Conservation (phyloP, 228 moss, liverwort and hornwort species). For the Sphagnum fallax region DNA sequence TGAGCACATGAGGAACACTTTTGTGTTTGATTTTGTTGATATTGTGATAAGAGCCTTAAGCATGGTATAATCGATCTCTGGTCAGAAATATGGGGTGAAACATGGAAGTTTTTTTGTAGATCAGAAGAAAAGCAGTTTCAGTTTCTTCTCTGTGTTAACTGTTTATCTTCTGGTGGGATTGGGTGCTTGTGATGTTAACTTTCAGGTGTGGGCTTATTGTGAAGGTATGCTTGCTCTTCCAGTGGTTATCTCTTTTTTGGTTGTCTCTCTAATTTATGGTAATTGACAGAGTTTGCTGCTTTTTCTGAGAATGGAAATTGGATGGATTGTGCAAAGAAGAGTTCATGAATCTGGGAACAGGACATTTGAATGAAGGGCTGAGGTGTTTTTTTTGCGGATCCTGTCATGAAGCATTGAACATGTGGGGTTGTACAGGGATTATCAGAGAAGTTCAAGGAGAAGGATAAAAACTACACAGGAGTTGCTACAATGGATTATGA, state of each 20-base stretch:
- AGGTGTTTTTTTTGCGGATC: too few relatives aligned
- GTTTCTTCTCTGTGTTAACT: not conserved
- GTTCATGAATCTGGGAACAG: too few relatives aligned
- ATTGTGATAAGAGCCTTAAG: not conserved
- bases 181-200: too few relatives aligned
- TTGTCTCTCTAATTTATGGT: not conserved
- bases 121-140: not conserved
- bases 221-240: slow-evolving; percentile 20
- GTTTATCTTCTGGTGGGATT: not conserved
- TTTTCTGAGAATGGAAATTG: too few relatives aligned
- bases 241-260: not conserved
- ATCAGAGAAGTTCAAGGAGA: slow-evolving; percentile 85
- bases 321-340: too few relatives aligned
- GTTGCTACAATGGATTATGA: slow-evolving; percentile 84
- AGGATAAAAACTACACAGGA: slow-evolving; percentile 54
- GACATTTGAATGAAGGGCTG: too few relatives aligned
- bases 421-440: slow-evolving; percentile 52
- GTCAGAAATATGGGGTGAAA: not conserved
- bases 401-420: too few relatives aligned
- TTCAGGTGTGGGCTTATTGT: slow-evolving; percentile 48
- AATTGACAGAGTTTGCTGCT: too few relatives aligned
- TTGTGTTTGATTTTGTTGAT: not conserved
- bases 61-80: not conserved
- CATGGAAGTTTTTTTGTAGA: not conserved
- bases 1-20: not conserved